phyloP scores from a whole-genome alignment of 768 basidiomycete genomes.

The Lactifluus piperatus region DNA sequence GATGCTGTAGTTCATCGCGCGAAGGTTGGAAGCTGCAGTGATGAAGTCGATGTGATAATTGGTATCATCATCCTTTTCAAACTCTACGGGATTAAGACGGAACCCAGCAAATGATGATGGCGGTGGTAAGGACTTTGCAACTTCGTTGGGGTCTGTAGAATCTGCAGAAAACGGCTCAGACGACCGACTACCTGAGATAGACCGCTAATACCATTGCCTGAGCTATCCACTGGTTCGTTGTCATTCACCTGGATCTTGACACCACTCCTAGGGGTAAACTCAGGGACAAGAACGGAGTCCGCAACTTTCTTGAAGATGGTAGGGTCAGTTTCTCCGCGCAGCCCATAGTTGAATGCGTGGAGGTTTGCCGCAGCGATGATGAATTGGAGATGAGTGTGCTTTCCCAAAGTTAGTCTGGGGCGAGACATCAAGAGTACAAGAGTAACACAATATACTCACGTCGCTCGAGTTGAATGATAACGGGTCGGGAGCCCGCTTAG shows the following conservation, averaged over 20 bases:
- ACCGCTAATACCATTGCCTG: conserved; percentile 31
- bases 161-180: conserved; percentile 4
- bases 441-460: conserved; percentile 40
- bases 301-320: conserved; percentile 75
- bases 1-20: conserved; percentile 93
- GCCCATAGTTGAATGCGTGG: conserved; percentile 96
- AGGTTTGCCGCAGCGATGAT: conserved; percentile 92
- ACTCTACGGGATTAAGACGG: conserved; percentile 89
- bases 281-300: conserved; percentile 76
- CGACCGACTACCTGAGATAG: neutral
- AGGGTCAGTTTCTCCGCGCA: conserved; percentile 81
- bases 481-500: conserved; percentile 93
- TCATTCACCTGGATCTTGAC: conserved; percentile 92
- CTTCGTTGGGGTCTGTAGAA: conserved; percentile 36
- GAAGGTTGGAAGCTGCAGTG: conserved; percentile 93
- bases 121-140: conserved; percentile 66
- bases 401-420: conserved; percentile 5
- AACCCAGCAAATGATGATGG: conserved; percentile 95
- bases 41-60: conserved; percentile 99
- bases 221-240: conserved; percentile 64
- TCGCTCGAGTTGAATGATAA: conserved; percentile 80
- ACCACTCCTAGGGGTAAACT: conserved; percentile 88
- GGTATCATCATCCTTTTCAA: conserved; percentile 98
- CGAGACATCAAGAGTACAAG: neutral
- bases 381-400: conserved; percentile 83